Percentiles rank a stretch among this genome's conserved stretches.
Conservation (phyloP, 192 early-diverging fungal species). For the Coemansia sp. region DNA sequence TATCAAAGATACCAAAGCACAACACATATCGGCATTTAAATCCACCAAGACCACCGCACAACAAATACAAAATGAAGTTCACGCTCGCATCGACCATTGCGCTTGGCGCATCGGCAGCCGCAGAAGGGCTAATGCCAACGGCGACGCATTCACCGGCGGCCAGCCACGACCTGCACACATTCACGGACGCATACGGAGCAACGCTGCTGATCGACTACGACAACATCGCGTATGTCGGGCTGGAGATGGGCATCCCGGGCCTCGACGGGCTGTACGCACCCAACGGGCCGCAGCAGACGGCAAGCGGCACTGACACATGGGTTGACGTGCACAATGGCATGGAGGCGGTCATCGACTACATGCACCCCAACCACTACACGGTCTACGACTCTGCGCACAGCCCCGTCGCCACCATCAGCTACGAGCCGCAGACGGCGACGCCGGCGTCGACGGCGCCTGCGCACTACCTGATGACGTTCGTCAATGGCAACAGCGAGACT, state of each 20-base stretch:
- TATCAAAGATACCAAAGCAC: too few species aligned
- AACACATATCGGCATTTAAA: too few species aligned
- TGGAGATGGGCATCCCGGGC: slow-evolving; percentile 9
- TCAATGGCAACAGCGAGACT: slow-evolving; percentile 17
- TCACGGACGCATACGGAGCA: slow-evolving; percentile 25
- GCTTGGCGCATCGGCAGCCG: slow-evolving; percentile 7
- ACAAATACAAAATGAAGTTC: background rate
- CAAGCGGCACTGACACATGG: slow-evolving; percentile 30
- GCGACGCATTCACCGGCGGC: background rate
- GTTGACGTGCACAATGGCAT: slow-evolving; percentile 31
- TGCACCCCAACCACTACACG: slow-evolving; percentile 30
- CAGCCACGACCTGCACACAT: slow-evolving; percentile 32
- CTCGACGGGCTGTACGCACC: slow-evolving; percentile 39
- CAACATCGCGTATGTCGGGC: slow-evolving; percentile 25
- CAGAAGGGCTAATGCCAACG: background rate
- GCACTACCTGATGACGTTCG: slow-evolving; percentile 43
- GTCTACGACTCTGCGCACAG: slow-evolving; percentile 26
- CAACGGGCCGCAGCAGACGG: slow-evolving; percentile 4
- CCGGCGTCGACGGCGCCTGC: background rate
- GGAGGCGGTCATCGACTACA: slow-evolving; percentile 41
- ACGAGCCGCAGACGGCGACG: background rate
- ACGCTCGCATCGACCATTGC: background rate
- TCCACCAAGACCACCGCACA: too few species aligned
- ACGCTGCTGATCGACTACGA: slow-evolving; percentile 40
- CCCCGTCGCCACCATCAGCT: slow-evolving; percentile 25